Conservation (phyloP, 257 asterid genomes). For the Ajuga chamaepitys region DNA sequence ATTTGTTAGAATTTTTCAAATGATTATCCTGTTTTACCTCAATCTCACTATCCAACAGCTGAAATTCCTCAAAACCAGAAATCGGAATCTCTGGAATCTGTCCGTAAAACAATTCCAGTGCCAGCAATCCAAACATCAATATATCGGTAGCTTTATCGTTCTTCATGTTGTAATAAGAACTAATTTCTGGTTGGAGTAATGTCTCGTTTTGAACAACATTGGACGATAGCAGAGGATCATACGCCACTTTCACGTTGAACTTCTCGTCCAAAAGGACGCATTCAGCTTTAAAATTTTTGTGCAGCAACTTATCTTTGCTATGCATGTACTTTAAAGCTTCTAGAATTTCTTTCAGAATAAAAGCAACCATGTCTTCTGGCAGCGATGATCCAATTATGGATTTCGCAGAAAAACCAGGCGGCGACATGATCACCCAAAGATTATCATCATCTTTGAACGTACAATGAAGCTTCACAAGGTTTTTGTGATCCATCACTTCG, state of each 20-base stretch:
- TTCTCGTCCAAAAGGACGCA: background rate
- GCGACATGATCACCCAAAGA: conserved; percentile 10
- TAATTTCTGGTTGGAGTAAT: background rate
- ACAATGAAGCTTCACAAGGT: background rate
- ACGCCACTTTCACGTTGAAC: background rate
- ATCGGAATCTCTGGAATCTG: background rate
- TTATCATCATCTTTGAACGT: background rate
- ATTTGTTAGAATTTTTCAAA: background rate
- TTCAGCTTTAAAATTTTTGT: background rate
- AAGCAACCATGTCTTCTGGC: background rate
- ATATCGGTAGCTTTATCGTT: background rate
- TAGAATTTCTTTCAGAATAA: background rate
- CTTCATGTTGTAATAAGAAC: background rate
- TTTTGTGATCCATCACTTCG: background rate
- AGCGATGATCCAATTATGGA: background rate
- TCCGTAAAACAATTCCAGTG: conserved; percentile 16
- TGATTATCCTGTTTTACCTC: background rate
- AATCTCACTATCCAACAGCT: background rate
- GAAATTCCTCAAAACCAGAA: background rate
- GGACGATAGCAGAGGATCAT: background rate
- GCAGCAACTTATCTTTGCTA: background rate
- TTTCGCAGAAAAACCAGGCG: background rate
- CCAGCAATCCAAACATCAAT: conserved; percentile 14
- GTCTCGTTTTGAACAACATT: too few relatives aligned
- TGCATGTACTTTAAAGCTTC: conserved; percentile 7